Conservation (phyloP, 208 protist species). For the Sergeia podlipaevii region DNA sequence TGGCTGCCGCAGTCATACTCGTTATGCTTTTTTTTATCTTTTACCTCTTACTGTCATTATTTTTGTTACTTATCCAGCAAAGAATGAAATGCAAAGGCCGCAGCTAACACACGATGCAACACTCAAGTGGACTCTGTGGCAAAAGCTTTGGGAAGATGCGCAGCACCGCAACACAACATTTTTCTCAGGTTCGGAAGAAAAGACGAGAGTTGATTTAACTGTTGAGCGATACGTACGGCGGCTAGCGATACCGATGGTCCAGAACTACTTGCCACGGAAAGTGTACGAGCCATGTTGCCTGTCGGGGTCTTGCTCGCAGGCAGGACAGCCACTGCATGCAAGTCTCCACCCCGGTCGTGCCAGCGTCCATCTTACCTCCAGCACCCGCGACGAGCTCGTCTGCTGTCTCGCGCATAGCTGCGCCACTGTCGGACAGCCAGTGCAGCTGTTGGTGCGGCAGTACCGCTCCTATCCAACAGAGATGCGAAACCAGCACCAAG, state of each 20-base stretch:
- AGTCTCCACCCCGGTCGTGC: slow-evolving; percentile 34
- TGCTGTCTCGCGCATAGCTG: slow-evolving; percentile 57
- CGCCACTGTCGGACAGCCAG: slow-evolving; percentile 26
- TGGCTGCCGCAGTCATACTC: not conserved
- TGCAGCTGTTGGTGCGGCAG: slow-evolving; percentile 30
- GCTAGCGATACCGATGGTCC: slow-evolving; percentile 32
- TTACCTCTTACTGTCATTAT: not conserved
- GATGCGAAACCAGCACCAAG: slow-evolving; percentile 27
- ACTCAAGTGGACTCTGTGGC: slow-evolving; percentile 73
- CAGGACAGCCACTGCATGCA: slow-evolving; percentile 12
- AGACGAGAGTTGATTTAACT: not conserved
- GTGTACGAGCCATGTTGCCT: slow-evolving; percentile 46
- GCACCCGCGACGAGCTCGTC: slow-evolving; percentile 51
- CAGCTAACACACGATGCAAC: slow-evolving; percentile 71
- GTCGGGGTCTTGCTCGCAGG: slow-evolving; percentile 37
- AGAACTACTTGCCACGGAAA: slow-evolving; percentile 31
- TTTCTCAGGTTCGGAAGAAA: not conserved
- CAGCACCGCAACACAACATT: not conserved
- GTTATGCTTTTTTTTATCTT: not conserved
- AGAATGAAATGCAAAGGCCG: slow-evolving; percentile 17
- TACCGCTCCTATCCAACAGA: slow-evolving; percentile 44
- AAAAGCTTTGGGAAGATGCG: slow-evolving; percentile 18
- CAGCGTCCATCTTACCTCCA: slow-evolving; percentile 12
- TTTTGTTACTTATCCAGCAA: not conserved
- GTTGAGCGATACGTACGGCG: slow-evolving; percentile 19